Conservation (phyloP, 1,139 yeast species). For the Yamadazyma oceani region DNA sequence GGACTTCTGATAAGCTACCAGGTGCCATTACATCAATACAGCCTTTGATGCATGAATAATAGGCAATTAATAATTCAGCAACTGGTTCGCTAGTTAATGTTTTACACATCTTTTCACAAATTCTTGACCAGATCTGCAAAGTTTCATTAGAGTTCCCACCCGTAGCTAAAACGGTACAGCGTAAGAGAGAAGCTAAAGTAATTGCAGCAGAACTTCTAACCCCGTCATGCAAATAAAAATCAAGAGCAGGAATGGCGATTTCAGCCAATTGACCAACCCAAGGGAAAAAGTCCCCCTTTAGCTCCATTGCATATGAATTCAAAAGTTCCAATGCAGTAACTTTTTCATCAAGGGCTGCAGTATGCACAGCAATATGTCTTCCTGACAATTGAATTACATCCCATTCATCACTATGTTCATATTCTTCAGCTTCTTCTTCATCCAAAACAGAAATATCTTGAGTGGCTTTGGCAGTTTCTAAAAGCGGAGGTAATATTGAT, state of each 20-base stretch:
- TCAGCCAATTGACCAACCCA: conserved; percentile 83
- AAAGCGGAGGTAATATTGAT: conserved; percentile 84
- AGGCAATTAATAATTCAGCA: conserved; percentile 77
- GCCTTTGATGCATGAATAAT: conserved; percentile 71
- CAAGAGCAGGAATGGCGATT: conserved; percentile 83
- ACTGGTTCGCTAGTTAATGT: conserved; percentile 78
- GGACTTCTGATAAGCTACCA: conserved; percentile 55
- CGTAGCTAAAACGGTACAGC: conserved; percentile 65
- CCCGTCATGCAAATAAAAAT: conserved; percentile 90
- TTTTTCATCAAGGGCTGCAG: conserved; percentile 89
- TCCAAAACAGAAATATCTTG: conserved; percentile 88
- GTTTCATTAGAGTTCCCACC: conserved; percentile 58
- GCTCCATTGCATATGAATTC: conserved; percentile 82
- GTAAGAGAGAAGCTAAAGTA: conserved; percentile 74
- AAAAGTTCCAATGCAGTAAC: conserved; percentile 88
- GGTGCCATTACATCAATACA: conserved; percentile 69
- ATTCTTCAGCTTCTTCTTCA: conserved; percentile 83
- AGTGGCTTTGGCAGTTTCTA: conserved; percentile 81
- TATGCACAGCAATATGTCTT: conserved; percentile 90
- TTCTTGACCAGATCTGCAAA: conserved; percentile 67
- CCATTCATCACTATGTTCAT: conserved; percentile 88
- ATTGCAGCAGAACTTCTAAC: conserved; percentile 90
- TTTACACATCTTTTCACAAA: conserved; percentile 66
- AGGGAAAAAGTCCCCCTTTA: conserved; percentile 79
- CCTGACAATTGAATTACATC: conserved; percentile 91